Conservation (phyloP, 257 asterid genomes). For the Handroanthus guayacan region DNA sequence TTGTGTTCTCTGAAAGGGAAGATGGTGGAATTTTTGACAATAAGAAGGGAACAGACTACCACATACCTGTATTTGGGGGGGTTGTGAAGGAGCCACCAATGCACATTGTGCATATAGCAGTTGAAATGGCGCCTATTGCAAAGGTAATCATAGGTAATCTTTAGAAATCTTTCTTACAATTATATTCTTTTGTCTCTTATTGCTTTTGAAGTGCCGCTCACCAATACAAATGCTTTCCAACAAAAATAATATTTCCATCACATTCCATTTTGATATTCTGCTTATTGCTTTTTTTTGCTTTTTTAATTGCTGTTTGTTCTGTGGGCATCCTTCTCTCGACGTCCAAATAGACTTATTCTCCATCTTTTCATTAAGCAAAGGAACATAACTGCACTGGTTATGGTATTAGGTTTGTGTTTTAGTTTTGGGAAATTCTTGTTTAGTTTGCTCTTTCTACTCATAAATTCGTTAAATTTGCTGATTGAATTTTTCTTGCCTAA, state of each 20-base stretch:
- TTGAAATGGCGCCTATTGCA: conserved; percentile 99
- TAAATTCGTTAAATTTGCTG: not conserved
- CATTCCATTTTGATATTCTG: not conserved
- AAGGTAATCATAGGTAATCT: conserved; percentile 60
- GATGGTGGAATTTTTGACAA: conserved; percentile 92
- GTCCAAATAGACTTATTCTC: not conserved
- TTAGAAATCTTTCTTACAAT: conserved; percentile 9
- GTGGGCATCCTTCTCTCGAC: conserved; percentile 21
- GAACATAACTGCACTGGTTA: conserved; percentile 5
- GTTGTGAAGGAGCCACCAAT: conserved; percentile 84
- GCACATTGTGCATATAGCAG: conserved; percentile 94
- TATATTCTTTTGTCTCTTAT: not conserved
- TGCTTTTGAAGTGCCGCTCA: conserved; percentile 24
- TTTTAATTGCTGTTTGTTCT: conserved; percentile 26
- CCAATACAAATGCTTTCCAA: not conserved
- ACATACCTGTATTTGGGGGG: conserved; percentile 89
- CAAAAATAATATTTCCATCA: conserved; percentile 8
- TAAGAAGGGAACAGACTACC: conserved; percentile 92
- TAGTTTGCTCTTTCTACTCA: conserved; percentile 26
- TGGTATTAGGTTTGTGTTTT: not conserved
- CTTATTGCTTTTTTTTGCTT: conserved; percentile 4
- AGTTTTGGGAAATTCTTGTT: conserved; percentile 11
- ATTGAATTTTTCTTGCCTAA: not conserved
- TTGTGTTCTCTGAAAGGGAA: conserved; percentile 94
- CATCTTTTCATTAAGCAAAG: conserved; percentile 12